These are phyloP conservation scores for Nemania bipapillata DNA, from an alignment of 2,329 filamentous ascomycete genomes.

Conservation along the genomic window DNA sequence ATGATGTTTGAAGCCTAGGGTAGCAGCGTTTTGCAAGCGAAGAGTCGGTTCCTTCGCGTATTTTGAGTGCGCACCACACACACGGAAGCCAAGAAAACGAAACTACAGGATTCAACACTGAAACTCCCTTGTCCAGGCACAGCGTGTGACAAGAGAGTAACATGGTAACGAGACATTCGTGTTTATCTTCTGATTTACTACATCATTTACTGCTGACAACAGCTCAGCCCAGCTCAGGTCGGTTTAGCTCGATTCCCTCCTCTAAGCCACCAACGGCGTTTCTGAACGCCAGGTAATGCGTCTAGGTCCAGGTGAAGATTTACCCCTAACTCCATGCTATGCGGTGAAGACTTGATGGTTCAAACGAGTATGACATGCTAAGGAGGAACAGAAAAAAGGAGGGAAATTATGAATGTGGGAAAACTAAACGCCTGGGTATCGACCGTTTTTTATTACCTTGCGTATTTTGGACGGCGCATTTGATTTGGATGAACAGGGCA, in stretches of 20 bases:
- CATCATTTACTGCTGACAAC: neutral
- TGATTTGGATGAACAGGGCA: slow-evolving; percentile 18
- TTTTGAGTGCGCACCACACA: no score
- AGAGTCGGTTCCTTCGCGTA: no score
- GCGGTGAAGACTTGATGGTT: slow-evolving; percentile 18
- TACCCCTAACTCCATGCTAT: slow-evolving; percentile 34
- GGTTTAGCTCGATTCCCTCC: neutral
- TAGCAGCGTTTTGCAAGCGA: no score
- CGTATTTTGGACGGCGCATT: slow-evolving; percentile 12
- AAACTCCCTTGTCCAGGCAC: no score
- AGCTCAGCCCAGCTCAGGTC: neutral
- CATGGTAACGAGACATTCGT: neutral
- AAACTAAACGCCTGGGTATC: slow-evolving; percentile 24
- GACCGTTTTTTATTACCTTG: slow-evolving; percentile 7
- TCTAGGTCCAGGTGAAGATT: slow-evolving; percentile 17
- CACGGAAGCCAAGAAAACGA: no score
- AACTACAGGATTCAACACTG: no score
- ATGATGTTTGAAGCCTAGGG: no score
- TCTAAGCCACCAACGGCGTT: neutral
- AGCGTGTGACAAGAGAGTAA: no score
- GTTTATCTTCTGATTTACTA: neutral
- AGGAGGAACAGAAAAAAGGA: neutral
- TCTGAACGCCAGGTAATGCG: slow-evolving; percentile 33
- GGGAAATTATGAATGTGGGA: neutral
- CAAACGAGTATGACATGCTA: neutral